Evolutionary conservation across 352 stramenopile species (phyloP), one percentile per base, ranked within the genome.

Genomic region (Phytopythium chamaehyphon): DNA sequence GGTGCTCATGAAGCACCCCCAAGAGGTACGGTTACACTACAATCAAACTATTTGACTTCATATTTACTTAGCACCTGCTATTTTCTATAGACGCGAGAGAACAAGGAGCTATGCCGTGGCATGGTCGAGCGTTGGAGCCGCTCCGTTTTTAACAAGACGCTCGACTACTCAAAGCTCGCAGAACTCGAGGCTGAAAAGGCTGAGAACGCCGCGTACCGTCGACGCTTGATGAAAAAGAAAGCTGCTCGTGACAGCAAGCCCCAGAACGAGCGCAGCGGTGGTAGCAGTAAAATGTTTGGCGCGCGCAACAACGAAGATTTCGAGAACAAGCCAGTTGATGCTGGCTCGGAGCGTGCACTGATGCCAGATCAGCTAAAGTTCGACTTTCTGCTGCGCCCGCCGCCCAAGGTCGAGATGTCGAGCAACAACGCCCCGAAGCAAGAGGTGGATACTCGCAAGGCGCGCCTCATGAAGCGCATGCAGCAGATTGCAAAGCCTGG

Each of bases 101-200:
- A 95, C 70, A 95, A 95, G 57, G 85, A 93, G 18, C 59, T 95
- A 9, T 95, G 85, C 15, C 81, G 83, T 21, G 81, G 81, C 50
- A 56, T 95, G 50, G 85, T 95, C 21, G 85, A 95, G 61, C 80
- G 81, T 40, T 95, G 85, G 85, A 95, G 85, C 36, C 85, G 85
- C 28, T 84, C 83, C 0, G 85, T 95, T 18, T 95, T 95, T 55
- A 88, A 92, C 65, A 95, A 95, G 61, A 93, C 83, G 24, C 57
- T 93, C 12, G 85, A 95, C 58, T 95, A 83, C 54, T 93, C 83
- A 0, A 95, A 95, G 49, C 57, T 93, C 37, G 78, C 80, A 3
- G 85, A 95, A 50, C 60, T 93, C 14, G 83, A 95, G 54, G 84
- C 84, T 8, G 84, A 95, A 52, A 93, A 93, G 65, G 80, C 78